A percentile compares a stretch with the other conserved stretches of the same genome.
Evolutionary conservation across 1,139 yeast species (phyloP).

Genomic region (Yamadazyma sp.): DNA sequence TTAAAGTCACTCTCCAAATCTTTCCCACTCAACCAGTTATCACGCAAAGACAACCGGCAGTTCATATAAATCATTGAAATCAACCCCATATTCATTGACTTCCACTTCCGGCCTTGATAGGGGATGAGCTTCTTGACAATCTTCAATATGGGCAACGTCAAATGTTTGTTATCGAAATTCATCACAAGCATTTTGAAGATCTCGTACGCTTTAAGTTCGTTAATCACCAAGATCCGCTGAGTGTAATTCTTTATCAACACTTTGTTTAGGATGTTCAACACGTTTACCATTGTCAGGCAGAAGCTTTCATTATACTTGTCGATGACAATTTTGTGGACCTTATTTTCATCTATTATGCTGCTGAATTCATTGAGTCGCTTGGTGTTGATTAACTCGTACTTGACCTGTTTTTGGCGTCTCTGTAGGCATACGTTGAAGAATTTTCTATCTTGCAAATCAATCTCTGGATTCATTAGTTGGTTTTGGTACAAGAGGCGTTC

Average conservation of each 20-base stretch:
- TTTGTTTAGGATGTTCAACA: slow-evolving; percentile 46
- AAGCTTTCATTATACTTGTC: slow-evolving; percentile 40
- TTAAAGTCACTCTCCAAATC: slow-evolving; percentile 76
- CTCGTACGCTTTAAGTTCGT: slow-evolving; percentile 58
- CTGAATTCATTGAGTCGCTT: slow-evolving; percentile 24
- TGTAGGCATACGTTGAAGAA: slow-evolving; percentile 46
- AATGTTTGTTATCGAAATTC: slow-evolving; percentile 57
- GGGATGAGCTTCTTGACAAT: slow-evolving; percentile 81
- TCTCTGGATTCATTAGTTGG: slow-evolving; percentile 46
- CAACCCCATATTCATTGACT: slow-evolving; percentile 87
- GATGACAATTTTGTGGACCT: slow-evolving; percentile 30
- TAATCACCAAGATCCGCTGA: slow-evolving; percentile 54
- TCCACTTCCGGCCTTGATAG: slow-evolving; percentile 93
- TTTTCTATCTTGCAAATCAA: slow-evolving; percentile 37
- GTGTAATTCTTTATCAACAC: slow-evolving; percentile 47
- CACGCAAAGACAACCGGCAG: slow-evolving; percentile 69
- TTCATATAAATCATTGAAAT: slow-evolving; percentile 84
- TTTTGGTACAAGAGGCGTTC: slow-evolving; percentile 38
- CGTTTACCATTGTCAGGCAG: slow-evolving; percentile 44
- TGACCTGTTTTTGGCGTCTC: slow-evolving; percentile 11
- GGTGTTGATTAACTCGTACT: slow-evolving; percentile 32
- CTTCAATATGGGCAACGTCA: slow-evolving; percentile 71
- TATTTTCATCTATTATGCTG: slow-evolving; percentile 27
- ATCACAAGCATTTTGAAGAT: slow-evolving; percentile 42
- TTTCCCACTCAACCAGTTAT: slow-evolving; percentile 86